A percentile compares a stretch with the other conserved stretches of the same genome.
These are phyloP conservation scores for Penicillium paxilli DNA, from an alignment of 495 filamentous ascomycete species.

Conservation along the genomic window DNA sequence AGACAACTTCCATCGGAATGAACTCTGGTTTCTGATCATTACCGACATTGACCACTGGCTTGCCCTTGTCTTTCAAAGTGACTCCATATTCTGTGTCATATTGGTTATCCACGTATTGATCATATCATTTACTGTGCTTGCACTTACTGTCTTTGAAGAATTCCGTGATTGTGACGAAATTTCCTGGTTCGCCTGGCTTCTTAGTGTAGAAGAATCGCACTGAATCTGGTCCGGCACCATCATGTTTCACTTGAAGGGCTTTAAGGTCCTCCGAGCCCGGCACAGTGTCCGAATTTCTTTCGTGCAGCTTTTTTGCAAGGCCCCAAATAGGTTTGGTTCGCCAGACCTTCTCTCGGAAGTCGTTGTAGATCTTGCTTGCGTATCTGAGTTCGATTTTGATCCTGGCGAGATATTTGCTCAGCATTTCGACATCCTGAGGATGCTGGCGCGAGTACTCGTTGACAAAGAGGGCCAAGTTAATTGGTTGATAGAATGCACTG, in stretches of 20 bases:
- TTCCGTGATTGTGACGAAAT: constrained; percentile 11
- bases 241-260: background rate
- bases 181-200: background rate
- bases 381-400: constrained; percentile 14
- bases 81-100: constrained; percentile 13
- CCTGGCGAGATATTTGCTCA: constrained; percentile 11
- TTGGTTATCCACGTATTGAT: background rate
- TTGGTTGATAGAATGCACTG: constrained; percentile 41
- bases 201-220: constrained; percentile 12
- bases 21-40: constrained; percentile 52
- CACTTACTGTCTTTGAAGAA: constrained; percentile 19
- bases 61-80: background rate
- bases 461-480: constrained; percentile 25
- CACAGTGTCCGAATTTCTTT: no score
- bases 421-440: background rate
- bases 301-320: background rate
- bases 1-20: constrained; percentile 61
- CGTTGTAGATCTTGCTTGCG: background rate
- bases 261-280: no score
- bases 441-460: background rate
- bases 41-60: constrained; percentile 69
- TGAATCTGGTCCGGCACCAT: constrained; percentile 8
- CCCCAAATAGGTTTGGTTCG: constrained; percentile 11
- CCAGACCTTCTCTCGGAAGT: background rate
- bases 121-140: background rate